Conservation (phyloP, 345 rosid species). For the Abelmoschus esculentus region DNA sequence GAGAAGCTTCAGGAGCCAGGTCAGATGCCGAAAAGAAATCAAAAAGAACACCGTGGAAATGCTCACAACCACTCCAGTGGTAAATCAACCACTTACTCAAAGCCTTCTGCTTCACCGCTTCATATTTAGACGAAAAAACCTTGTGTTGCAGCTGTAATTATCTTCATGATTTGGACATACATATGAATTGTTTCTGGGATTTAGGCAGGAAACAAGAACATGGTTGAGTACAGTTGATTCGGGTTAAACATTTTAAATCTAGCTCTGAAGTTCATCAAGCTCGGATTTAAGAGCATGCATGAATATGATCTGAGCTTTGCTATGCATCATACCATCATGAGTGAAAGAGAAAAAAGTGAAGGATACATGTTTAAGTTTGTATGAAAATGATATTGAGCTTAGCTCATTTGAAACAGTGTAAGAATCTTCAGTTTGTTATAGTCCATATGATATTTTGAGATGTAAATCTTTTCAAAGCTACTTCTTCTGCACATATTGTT, state of each 20-base stretch:
- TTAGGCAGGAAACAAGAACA: neutral
- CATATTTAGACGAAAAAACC: neutral
- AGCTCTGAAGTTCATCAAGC: neutral
- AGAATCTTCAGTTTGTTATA: neutral
- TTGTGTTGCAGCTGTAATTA: neutral
- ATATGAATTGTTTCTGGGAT: neutral
- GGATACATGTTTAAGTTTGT: neutral
- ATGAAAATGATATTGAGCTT: neutral
- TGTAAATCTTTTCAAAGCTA: neutral
- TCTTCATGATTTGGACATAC: neutral
- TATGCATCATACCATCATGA: neutral
- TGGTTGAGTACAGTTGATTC: neutral
- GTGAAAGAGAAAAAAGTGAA: neutral
- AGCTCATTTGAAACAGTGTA: neutral
- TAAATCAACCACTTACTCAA: slow-evolving; percentile 1
- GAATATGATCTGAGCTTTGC: neutral
- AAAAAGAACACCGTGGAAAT: slow-evolving; percentile 26
- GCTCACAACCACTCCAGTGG: slow-evolving; percentile 16
- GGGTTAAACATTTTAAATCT: neutral
- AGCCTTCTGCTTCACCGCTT: slow-evolving; percentile 7
- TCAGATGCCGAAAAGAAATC: slow-evolving; percentile 17
- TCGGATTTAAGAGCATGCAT: neutral
- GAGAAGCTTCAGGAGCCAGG: slow-evolving; percentile 51
- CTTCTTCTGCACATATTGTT: too few species aligned
- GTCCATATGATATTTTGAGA: neutral